Evolutionary conservation across 139 green algal species (phyloP).

Genomic region (Mychonastes homosphaera): DNA sequence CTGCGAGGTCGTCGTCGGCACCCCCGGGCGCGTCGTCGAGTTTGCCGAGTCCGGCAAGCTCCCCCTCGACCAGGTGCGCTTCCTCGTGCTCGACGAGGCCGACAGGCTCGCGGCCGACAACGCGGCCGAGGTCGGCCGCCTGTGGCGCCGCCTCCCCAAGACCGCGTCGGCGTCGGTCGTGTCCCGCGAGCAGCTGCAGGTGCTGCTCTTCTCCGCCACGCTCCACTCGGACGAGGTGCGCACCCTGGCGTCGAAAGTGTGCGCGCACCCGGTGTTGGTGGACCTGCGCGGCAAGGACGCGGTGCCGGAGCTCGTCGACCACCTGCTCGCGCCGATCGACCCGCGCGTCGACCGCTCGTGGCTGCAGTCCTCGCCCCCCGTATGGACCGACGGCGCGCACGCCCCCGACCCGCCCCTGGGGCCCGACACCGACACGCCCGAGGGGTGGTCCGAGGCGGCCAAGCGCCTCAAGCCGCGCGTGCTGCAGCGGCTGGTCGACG

Average conservation of each 20-base stretch:
- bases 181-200: constrained; percentile 50
- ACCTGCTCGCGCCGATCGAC: constrained; percentile 53
- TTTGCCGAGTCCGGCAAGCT: constrained; percentile 64
- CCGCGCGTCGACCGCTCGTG: constrained; percentile 49
- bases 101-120: constrained; percentile 65
- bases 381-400: constrained; percentile 57
- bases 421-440: constrained; percentile 19
- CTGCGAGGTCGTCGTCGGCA: constrained; percentile 61
- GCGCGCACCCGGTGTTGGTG: constrained; percentile 59
- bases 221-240: constrained; percentile 65
- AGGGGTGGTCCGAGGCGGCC: constrained; percentile 42
- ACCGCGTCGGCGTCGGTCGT: constrained; percentile 27
- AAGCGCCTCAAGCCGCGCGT: constrained; percentile 72
- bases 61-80: constrained; percentile 38
- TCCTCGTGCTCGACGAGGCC: constrained; percentile 80
- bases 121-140: constrained; percentile 44
- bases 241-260: constrained; percentile 41
- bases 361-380: constrained; percentile 46
- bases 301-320: constrained; percentile 72
- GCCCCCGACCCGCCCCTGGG: constrained; percentile 35
- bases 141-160: constrained; percentile 59
- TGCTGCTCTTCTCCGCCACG: constrained; percentile 76
- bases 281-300: constrained; percentile 42
- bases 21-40: constrained; percentile 58
- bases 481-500: constrained; percentile 52